Conservation (phyloP, 1,284 basidiomycete genomes). For the Irpex sp. region DNA sequence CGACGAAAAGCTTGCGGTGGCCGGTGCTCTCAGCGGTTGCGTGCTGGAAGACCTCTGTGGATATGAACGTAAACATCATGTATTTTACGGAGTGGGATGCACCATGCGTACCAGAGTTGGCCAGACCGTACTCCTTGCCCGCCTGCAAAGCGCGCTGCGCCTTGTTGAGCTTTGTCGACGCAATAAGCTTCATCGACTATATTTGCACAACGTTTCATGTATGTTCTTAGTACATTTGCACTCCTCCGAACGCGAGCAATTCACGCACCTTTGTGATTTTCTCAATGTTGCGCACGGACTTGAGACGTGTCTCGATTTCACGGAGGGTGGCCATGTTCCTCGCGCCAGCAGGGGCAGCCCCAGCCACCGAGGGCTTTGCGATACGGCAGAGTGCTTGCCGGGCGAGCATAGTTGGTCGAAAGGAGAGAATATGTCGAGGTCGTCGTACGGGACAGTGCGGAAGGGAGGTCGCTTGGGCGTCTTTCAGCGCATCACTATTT, state of each 20-base stretch:
- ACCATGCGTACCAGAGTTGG: conserved; percentile 79
- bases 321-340: conserved; percentile 96
- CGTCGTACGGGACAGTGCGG: conserved; percentile 23
- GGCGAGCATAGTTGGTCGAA: conserved; percentile 43
- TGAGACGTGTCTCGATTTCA: conserved; percentile 95
- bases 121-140: conserved; percentile 92
- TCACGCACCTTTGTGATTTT: conserved; percentile 93
- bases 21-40: conserved; percentile 57
- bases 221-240: not conserved
- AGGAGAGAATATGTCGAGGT: conserved; percentile 18
- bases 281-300: conserved; percentile 97
- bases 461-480: conserved; percentile 16
- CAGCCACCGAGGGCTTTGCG: conserved; percentile 54
- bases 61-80: not conserved
- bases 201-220: not conserved
- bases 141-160: conserved; percentile 93
- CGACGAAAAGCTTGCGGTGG: conserved; percentile 84
- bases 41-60: conserved; percentile 80
- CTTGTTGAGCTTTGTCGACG: conserved; percentile 94
- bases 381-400: conserved; percentile 67
- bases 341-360: conserved; percentile 60
- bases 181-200: conserved; percentile 99
- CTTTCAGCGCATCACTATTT: conserved; percentile 19
- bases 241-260: not conserved
- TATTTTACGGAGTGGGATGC: not conserved